Evolutionary conservation across 495 filamentous ascomycete species (phyloP), one percentile per base, ranked within the genome.

Genomic region (Hamigera avellanea): DNA sequence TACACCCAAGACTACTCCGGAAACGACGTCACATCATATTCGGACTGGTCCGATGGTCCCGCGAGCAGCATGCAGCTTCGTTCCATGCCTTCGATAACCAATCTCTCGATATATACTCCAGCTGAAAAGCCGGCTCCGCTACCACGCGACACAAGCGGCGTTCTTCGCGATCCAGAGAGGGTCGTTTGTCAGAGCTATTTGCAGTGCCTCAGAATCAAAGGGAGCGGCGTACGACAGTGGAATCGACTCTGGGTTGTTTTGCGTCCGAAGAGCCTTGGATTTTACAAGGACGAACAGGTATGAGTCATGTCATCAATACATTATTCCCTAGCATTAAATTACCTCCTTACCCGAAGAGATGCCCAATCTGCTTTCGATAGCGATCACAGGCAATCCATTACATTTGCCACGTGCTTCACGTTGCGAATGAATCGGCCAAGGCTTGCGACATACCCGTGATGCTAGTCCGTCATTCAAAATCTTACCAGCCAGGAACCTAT

Each of bases 151-250:
- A 46, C 58, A 10, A 78, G 72, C 49, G 67, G 71, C 19, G 62
- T 69, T 35, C 47, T 79, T 14, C 67, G 72, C 21, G 75, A 86
- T 49, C 72, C 65, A 43, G 79, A 82, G 44, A 67, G 87, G 21
- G 81, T 96, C 14, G 73, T 95, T 29, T 94, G 84, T 73, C 86
- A 95, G 54, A 86, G 89, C 14, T 89, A 86, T 63, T 74, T 95
- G 26, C 81, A 85, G 55, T 79, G 83, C 42, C 72, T 94, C 17
- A 86, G 83, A 41, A 81, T 80, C 41, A 88, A 87, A 46, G 70
- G 81, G n/a, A n/a, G n/a, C n/a, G 84, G 83, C 5, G 80, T 98
- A 26, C 78, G 81, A 23, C 84, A 91, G 49, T 98, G 91, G 91
- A 95, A 93, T 66, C 81, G 83, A 43, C 68, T 84, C 21, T 98